Evolutionary conservation across 129 eudicot species (phyloP).

Genomic region (Artemisia tridentata): DNA sequence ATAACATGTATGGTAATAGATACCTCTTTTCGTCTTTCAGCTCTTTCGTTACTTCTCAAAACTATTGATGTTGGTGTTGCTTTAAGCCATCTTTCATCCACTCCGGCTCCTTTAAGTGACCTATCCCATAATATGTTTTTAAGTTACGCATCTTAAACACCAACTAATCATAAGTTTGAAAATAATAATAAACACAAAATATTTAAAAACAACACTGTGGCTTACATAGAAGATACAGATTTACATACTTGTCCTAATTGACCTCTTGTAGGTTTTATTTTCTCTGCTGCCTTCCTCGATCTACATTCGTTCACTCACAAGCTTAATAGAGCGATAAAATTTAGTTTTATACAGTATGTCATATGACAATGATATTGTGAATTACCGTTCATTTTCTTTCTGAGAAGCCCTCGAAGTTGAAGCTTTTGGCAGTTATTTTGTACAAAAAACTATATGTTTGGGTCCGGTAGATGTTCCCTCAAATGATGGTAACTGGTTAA

Average conservation of each 20-base stretch:
- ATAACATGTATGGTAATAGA: too few species aligned
- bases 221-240: conserved; percentile 54
- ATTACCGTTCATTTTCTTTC: conserved; percentile 68
- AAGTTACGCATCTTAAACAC: too few species aligned
- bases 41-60: too few species aligned
- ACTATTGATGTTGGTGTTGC: too few species aligned
- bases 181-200: not conserved
- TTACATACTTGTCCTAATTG: conserved; percentile 51
- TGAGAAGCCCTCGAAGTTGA: conserved; percentile 38
- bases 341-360: not conserved
- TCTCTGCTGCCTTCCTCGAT: conserved; percentile 48
- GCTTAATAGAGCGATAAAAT: not conserved
- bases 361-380: not conserved
- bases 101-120: too few species aligned
- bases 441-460: too few species aligned
- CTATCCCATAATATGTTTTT: too few species aligned
- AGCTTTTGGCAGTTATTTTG: too few species aligned
- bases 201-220: conserved; percentile 6
- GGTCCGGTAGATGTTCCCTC: too few species aligned
- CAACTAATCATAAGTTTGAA: not conserved
- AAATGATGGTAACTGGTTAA: too few species aligned
- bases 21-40: too few species aligned
- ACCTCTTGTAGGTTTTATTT: conserved; percentile 41
- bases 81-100: too few species aligned
- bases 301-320: conserved; percentile 31